Base-by-base conservation (phyloP, 148 eudicot genomes). In the Chenopodium berlandieri region DNA sequence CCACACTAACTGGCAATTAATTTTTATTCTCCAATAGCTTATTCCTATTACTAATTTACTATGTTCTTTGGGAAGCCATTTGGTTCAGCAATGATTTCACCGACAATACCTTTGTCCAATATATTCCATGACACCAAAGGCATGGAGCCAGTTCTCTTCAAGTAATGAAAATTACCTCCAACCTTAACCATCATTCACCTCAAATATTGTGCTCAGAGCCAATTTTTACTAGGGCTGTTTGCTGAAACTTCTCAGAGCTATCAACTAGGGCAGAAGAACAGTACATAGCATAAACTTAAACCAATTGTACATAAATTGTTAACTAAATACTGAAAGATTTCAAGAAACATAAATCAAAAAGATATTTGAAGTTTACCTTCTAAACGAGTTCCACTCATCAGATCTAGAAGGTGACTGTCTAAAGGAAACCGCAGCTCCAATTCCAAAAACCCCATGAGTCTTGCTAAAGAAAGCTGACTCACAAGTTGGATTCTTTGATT, bases 391-490 rank as follows among this genome's bases (percentile, higher is more conserved):
- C 87, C 80, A 84, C 22, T 88, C 76, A 62, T 13, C 86, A 82
- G 87, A 75, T 56, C 60, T 77, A 75, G 84, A 86, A 83, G 83
- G 80, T 63, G 83, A 81, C 9, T 82, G 84, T 77, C 85, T 82
- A 77, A 91, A 86, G 78, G 81, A 77, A 63, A 93, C 85, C 13
- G 98, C 92, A 82, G 94, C 88, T 47, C 99, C 99, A 76, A 94
- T 87, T 34, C 97, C 99, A 77, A 91, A 96, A 85, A 91, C 79
- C 19, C 97, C 97, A 37, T 79, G 84, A 31, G 78, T 83, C 81
- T 85, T 80, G 79, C 80, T 86, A 73, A 86, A 66, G 47, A 82
- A 58, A 79, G 83, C 82, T 27, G 89, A 82, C 67, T 86, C 82
- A 32, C 68, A 58, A 66, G 87, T 47, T 20, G 83, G 70, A 34